Evolutionary conservation across 2,329 filamentous ascomycete genomes (phyloP).

Genomic region (Hirsutella thompsonii): DNA sequence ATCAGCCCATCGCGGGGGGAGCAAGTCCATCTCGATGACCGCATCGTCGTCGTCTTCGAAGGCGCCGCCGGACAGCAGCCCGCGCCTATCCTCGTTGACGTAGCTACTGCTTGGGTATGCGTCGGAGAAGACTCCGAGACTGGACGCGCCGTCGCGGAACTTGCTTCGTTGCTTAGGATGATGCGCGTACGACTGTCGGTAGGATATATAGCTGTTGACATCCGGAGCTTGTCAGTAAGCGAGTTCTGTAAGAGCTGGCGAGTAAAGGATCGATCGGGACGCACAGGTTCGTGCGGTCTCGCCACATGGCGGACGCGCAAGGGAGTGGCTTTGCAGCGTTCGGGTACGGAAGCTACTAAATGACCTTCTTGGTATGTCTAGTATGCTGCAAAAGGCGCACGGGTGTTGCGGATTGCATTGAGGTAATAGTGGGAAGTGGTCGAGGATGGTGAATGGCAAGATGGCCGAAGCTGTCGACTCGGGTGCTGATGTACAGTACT

Average conservation of each 20-base stretch:
- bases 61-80: slow-evolving; percentile 69
- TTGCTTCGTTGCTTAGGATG: slow-evolving; percentile 79
- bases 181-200: slow-evolving; percentile 95
- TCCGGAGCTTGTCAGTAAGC: neutral
- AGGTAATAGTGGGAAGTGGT: too few species aligned
- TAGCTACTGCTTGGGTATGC: slow-evolving; percentile 36
- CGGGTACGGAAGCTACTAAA: too few species aligned
- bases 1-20: slow-evolving; percentile 93
- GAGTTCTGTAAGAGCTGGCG: neutral
- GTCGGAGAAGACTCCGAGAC: slow-evolving; percentile 45
- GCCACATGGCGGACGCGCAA: slow-evolving; percentile 72
- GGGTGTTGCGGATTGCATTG: too few species aligned
- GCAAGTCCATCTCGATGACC: slow-evolving; percentile 94
- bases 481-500: too few species aligned
- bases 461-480: too few species aligned
- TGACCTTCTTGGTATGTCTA: too few species aligned
- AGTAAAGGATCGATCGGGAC: slow-evolving; percentile 14
- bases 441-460: too few species aligned
- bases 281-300: slow-evolving; percentile 97
- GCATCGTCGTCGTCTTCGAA: slow-evolving; percentile 83
- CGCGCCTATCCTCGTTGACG: slow-evolving; percentile 47
- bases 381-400: too few species aligned
- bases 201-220: slow-evolving; percentile 75
- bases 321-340: slow-evolving; percentile 12
- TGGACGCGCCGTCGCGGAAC: slow-evolving; percentile 34